A percentile compares a stretch with the other conserved stretches of the same genome.
Conservation (phyloP, 2,329 filamentous ascomycete species). For the Claviceps monticola region DNA sequence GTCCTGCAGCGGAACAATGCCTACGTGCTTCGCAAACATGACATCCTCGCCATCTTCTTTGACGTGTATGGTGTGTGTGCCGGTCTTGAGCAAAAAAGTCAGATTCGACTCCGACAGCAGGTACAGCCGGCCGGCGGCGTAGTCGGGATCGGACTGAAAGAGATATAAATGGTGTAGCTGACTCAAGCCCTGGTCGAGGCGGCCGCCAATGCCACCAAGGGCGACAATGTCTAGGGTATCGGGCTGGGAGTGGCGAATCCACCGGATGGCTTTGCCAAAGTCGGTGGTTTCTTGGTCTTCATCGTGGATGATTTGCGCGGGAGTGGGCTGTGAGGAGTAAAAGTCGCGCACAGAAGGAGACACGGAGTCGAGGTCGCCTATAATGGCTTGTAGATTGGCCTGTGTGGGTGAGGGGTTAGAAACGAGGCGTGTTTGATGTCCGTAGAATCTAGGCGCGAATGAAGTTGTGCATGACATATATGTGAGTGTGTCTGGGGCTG, state of each 20-base stretch:
- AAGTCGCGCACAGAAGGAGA: slow-evolving; percentile 45
- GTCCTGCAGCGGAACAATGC: slow-evolving; percentile 75
- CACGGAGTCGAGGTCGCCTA: slow-evolving; percentile 87
- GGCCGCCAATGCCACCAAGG: slow-evolving; percentile 73
- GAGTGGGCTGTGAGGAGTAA: slow-evolving; percentile 41
- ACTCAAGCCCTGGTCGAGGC: slow-evolving; percentile 84
- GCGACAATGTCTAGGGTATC: slow-evolving; percentile 52
- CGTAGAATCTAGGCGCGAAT: not conserved
- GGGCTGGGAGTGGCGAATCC: slow-evolving; percentile 30
- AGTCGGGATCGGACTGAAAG: slow-evolving; percentile 38
- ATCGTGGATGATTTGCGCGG: slow-evolving; percentile 52
- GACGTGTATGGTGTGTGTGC: slow-evolving; percentile 54
- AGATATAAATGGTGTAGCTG: slow-evolving; percentile 74
- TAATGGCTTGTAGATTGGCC: slow-evolving; percentile 55
- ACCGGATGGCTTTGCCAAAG: slow-evolving; percentile 68
- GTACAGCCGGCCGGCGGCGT: slow-evolving; percentile 48
- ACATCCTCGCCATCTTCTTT: slow-evolving; percentile 32
- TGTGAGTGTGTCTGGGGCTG: not conserved
- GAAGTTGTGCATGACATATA: not conserved
- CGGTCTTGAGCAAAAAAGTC: slow-evolving; percentile 63
- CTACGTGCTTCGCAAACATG: slow-evolving; percentile 64
- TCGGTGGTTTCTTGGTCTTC: slow-evolving; percentile 82
- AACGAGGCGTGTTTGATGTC: too few relatives aligned
- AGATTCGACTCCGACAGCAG: slow-evolving; percentile 71
- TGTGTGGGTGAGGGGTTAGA: slow-evolving; percentile 10